These are phyloP conservation scores for Suillus subalutaceus DNA, from an alignment of 768 basidiomycete genomes.

Conservation along the genomic window DNA sequence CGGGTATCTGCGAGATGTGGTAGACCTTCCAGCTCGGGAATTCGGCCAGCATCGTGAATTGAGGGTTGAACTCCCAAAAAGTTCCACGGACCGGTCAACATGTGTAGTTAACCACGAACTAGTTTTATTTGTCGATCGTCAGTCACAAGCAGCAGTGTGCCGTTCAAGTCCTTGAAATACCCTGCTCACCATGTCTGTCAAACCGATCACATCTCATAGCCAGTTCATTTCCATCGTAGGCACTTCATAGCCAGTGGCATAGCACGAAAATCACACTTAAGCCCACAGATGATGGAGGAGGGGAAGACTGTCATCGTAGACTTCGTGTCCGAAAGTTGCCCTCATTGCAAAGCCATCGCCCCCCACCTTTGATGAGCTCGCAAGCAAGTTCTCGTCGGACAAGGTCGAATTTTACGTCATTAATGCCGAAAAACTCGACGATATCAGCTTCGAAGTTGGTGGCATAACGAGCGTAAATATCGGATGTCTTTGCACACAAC, in stretches of 20 bases:
- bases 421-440: conserved; percentile 59
- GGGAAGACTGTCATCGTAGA: conserved; percentile 19
- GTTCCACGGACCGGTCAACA: not conserved
- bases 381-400: conserved; percentile 17
- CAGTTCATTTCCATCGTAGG: conserved; percentile 10
- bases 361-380: conserved; percentile 11
- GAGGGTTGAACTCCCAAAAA: not conserved
- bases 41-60: not conserved
- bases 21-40: conserved; percentile 3
- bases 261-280: not conserved
- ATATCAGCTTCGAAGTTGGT: conserved; percentile 55
- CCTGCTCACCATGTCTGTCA: conserved; percentile 7
- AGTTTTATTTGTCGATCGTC: not conserved
- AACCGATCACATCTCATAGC: conserved; percentile 10
- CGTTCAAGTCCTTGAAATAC: not conserved
- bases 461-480: conserved; percentile 7
- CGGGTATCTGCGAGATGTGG: not conserved
- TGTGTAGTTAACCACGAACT: not conserved
- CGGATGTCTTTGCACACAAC: not conserved
- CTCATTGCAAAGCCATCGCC: conserved; percentile 7
- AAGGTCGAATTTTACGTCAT: conserved; percentile 67
- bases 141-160: too few species aligned
- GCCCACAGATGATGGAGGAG: conserved; percentile 17
- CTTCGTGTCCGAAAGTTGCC: conserved; percentile 16
- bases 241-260: conserved; percentile 1